Evolutionary conservation across 2,329 filamentous ascomycete species (phyloP).

Genomic region (Colletotrichum theobromicola): DNA sequence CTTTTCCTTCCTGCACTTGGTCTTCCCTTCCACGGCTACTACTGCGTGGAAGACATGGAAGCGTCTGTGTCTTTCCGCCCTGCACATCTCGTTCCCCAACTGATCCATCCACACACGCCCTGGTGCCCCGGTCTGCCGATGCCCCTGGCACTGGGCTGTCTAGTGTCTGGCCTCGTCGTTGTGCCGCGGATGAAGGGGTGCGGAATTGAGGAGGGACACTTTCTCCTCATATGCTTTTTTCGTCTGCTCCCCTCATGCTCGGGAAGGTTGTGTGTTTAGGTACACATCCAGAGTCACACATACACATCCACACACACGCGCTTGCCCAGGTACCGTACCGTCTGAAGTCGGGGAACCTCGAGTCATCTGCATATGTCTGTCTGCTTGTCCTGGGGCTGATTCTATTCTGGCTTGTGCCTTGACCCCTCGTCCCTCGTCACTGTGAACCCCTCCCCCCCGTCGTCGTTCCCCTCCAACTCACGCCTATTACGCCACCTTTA

Average conservation of each 20-base stretch:
- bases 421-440: background rate
- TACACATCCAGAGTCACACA: background rate
- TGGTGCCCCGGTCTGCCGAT: background rate
- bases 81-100: background rate
- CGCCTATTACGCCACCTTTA: slow-evolving; percentile 12
- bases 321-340: no score
- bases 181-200: slow-evolving; percentile 18
- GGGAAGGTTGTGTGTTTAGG: background rate
- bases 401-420: slow-evolving; percentile 19
- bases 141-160: slow-evolving; percentile 1
- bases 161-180: background rate
- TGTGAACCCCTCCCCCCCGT: background rate
- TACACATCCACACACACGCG: background rate
- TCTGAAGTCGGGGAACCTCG: background rate
- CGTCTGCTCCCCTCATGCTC: slow-evolving; percentile 10
- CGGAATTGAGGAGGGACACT: background rate
- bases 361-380: slow-evolving; percentile 21
- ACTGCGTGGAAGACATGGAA: background rate
- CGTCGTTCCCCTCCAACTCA: background rate
- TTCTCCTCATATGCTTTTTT: slow-evolving; percentile 17
- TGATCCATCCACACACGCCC: background rate
- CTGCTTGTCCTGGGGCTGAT: background rate
- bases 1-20: background rate
- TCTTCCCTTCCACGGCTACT: background rate
- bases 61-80: background rate